Conservation (phyloP, 805 yeast species). For the Schwanniomyces pseudopolymorphus region DNA sequence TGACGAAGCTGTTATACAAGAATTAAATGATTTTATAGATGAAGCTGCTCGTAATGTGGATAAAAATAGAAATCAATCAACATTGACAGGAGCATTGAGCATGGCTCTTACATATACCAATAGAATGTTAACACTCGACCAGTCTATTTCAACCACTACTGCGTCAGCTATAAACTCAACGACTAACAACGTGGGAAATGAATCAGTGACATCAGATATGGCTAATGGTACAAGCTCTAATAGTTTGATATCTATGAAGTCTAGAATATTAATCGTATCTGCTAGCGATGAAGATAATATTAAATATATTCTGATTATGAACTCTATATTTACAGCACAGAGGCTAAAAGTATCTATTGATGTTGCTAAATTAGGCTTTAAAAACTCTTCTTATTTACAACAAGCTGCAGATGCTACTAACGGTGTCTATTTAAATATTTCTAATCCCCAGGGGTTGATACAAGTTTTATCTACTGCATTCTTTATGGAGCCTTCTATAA, state of each 20-base stretch:
- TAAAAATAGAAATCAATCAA: slow-evolving; percentile 44
- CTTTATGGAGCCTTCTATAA: slow-evolving; percentile 79
- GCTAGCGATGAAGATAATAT: slow-evolving; percentile 73
- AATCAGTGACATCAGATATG: slow-evolving; percentile 8
- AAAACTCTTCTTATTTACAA: slow-evolving; percentile 78
- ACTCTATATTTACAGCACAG: slow-evolving; percentile 93
- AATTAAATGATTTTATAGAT: slow-evolving; percentile 42
- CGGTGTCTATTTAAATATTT: slow-evolving; percentile 77
- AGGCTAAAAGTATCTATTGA: slow-evolving; percentile 88
- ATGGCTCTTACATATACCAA: slow-evolving; percentile 80
- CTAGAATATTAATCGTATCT: slow-evolving; percentile 55
- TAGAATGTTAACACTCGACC: slow-evolving; percentile 54
- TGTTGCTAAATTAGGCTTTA: slow-evolving; percentile 71
- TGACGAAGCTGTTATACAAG: slow-evolving; percentile 68
- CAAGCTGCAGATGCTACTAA: slow-evolving; percentile 95
- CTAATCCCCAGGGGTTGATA: slow-evolving; percentile 70
- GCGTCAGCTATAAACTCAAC: slow-evolving; percentile 44
- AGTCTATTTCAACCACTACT: slow-evolving; percentile 42
- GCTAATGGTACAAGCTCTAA: slow-evolving; percentile 12
- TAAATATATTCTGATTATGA: slow-evolving; percentile 92
- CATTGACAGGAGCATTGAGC: slow-evolving; percentile 75
- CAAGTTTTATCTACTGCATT: slow-evolving; percentile 82
- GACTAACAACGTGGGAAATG: slow-evolving; percentile 19
- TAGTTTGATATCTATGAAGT: slow-evolving; percentile 28
- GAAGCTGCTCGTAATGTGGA: slow-evolving; percentile 17